Evolutionary conservation across 495 filamentous ascomycete genomes (phyloP), one percentile per base, ranked within the genome.

Genomic region (Trichoderma orchidacearum): DNA sequence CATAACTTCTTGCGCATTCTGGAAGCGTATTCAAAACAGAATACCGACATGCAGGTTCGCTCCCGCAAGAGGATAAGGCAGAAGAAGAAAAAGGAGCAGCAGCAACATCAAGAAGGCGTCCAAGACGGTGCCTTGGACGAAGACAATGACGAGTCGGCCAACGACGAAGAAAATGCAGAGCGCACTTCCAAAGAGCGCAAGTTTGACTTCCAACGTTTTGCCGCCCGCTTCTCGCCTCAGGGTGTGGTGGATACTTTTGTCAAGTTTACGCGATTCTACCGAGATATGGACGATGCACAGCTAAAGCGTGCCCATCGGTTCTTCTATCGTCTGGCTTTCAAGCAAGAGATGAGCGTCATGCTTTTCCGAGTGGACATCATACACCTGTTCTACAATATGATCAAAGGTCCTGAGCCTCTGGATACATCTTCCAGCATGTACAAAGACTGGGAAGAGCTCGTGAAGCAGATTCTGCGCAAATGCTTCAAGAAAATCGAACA

Each of bases 291-390:
- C 57, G 72, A 81, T 2, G 75, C 82, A 36, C 94, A 97, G 66
- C 72, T 96, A 51, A 99, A 98, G 71, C 83, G 94, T 3, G 87
- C 85, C 23, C 92, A 97, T 70, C 88, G 93, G 8, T 97, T 93
- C 62, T 92, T 99, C 68, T 92, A 97, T 60, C 84, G 93, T 1
- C 80, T 95, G 38, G 91, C 90, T 4, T 96, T 96, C 76, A 97
- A 96, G 70, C 84, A 90, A 63, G 89, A 95, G 45, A 83, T 93
- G 74, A 84, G 83, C 57, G 84, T 95, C 12, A 77, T 96, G 69
- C 77, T 99, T 2, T 96, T 89, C 65, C 83, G 94, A 4, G 72
- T 96, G 3, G 94, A 97, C 62, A 94, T 96, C 13, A 81, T 99
- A 56, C 82, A 84, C 35, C 76, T 96, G 13, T 85, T 99, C 50